Base-by-base conservation (phyloP, 2,329 filamentous ascomycete species). In the Penicillium sp. region DNA sequence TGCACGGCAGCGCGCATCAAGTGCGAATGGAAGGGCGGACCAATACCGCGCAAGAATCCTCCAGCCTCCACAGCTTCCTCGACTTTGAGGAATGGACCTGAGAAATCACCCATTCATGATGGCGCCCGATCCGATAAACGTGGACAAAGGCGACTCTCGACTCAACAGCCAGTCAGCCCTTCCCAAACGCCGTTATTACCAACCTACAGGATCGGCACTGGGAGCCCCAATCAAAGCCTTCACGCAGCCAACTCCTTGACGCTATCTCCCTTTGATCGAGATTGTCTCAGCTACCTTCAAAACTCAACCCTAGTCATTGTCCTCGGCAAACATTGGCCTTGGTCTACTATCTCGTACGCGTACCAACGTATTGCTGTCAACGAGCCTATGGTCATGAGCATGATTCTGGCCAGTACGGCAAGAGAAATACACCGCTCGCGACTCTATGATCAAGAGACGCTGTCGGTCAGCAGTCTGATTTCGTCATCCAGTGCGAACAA, bases 361-460 rank as follows among this genome's bases (percentile, higher is more conserved):
- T 72, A 71, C 58, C 66, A 67, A 20, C 67, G 64, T 38, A 64
- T 72, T 34, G 67, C 69, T 3, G 63, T 65, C 31, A 65, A 58
- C 28, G 64, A 70, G 50, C 68, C 64, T 5, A 69, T 71, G 69
- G 62, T 71, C n/a, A 70, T 71, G 67, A 69, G 68, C 43, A 70
- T 70, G 68, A 65, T 71, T 15, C 58, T 70, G 28, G 69, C 68
- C 5, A 70, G 58, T 55, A 61, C 65, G n/a, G 62, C 69, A 14
- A 65, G 63, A 34, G 65, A 69, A 37, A 65, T 68, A 35, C 60
- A 67, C 54, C 62, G 64, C n/a, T 62, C 60, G 8, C 61, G 54
- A 48, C 60, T 66, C 11, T 62, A 68, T 42, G 66, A 66, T n/a
- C 49, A 57, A 42, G 61, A 59, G 5, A 31, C 45, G 14, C 45